phyloP scores from a whole-genome alignment of 2,329 filamentous ascomycete genomes.

The Fusarium haematococcum region DNA sequence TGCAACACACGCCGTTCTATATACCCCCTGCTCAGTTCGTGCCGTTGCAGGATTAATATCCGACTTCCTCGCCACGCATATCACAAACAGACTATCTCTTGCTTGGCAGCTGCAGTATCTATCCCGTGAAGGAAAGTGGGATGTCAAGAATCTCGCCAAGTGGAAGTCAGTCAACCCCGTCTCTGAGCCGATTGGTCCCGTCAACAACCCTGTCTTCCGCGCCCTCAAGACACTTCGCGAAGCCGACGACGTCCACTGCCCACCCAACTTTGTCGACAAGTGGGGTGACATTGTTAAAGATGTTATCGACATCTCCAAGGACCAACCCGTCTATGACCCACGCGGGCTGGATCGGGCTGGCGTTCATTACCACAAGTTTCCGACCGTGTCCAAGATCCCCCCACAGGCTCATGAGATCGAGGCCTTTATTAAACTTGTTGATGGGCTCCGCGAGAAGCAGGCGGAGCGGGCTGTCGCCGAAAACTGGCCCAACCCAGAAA shows the following conservation, averaged over 20 bases:
- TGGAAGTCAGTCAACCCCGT: constrained; percentile 86
- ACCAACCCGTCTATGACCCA: constrained; percentile 90
- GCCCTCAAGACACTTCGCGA: constrained; percentile 95
- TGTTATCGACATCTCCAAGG: constrained; percentile 91
- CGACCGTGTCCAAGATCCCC: constrained; percentile 91
- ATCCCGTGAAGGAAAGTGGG: constrained; percentile 93
- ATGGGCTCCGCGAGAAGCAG: constrained; percentile 69
- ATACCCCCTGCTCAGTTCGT: constrained; percentile 79
- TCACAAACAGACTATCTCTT: constrained; percentile 82
- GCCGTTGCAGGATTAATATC: constrained; percentile 84
- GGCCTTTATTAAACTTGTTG: constrained; percentile 67
- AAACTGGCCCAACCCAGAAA: constrained; percentile 53
- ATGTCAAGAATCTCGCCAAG: constrained; percentile 94
- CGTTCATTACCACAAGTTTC: constrained; percentile 85
- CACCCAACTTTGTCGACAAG: constrained; percentile 74
- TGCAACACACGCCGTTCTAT: constrained; percentile 86
- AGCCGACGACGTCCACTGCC: constrained; percentile 85
- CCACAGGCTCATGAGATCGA: constrained; percentile 69
- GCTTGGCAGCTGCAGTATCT: constrained; percentile 94
- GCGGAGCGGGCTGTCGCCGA: constrained; percentile 49
- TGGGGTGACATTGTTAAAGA: constrained; percentile 78
- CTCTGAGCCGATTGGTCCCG: constrained; percentile 76
- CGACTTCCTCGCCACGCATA: constrained; percentile 79
- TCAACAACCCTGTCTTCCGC: constrained; percentile 73
- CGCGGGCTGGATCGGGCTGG: constrained; percentile 73